Conservation (phyloP, 2,329 filamentous ascomycete genomes). For the Lanzia echinophila region DNA sequence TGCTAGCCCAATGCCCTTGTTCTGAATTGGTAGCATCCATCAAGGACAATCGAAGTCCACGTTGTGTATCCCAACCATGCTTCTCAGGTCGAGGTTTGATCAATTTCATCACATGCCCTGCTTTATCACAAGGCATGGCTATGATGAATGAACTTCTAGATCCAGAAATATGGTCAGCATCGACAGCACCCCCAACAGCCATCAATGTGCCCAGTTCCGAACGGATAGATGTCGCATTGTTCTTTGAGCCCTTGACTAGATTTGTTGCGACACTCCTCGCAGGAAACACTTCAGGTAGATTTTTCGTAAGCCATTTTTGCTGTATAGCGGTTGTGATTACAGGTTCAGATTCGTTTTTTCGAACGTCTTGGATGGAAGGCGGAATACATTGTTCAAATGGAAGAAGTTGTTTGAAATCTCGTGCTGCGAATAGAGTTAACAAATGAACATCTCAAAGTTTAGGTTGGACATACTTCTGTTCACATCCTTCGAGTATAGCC, state of each 20-base stretch:
- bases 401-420: constrained; percentile 22
- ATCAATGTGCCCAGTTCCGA: constrained; percentile 18
- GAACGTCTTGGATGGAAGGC: constrained; percentile 17
- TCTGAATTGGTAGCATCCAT: constrained; percentile 18
- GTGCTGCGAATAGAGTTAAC: constrained; percentile 17
- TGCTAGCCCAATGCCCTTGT: constrained; percentile 26
- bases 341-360: constrained; percentile 6
- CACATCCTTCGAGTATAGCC: constrained; percentile 26
- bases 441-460: background rate
- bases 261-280: constrained; percentile 12
- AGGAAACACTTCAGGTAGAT: constrained; percentile 22
- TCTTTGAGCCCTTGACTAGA: background rate
- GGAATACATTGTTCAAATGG: constrained; percentile 23
- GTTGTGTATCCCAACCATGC: constrained; percentile 24
- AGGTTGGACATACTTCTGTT: constrained; percentile 14
- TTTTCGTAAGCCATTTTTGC: constrained; percentile 21
- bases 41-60: constrained; percentile 17
- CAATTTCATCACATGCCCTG: constrained; percentile 27
- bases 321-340: constrained; percentile 15
- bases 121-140: constrained; percentile 25
- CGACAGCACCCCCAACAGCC: constrained; percentile 18
- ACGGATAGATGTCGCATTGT: constrained; percentile 5
- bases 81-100: constrained; percentile 23
- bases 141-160: constrained; percentile 18
- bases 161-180: constrained; percentile 17